Evolutionary conservation across 208 protist species (phyloP).

Genomic region (Naegleria fowleri): DNA sequence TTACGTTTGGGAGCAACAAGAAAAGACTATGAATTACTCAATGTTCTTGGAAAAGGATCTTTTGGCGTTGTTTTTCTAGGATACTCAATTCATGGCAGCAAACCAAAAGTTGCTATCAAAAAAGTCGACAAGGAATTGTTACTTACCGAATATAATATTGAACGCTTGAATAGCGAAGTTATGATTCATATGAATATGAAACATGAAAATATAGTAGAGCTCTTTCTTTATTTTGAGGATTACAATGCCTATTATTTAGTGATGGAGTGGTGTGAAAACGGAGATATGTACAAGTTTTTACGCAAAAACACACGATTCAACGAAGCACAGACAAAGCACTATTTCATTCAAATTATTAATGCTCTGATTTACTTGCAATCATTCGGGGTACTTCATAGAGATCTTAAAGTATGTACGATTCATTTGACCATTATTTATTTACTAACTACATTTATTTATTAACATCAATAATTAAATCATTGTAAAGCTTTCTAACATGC

Average conservation of each 20-base stretch:
- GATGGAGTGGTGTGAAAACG: conserved; percentile 1
- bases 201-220: conserved; percentile 3
- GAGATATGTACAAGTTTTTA: not conserved
- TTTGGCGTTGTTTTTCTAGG: not conserved
- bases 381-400: not conserved
- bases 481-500: conserved; percentile 6
- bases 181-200: conserved; percentile 16
- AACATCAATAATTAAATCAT: no score
- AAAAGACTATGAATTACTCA: not conserved
- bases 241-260: not conserved
- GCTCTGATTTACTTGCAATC: not conserved
- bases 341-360: not conserved
- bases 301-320: not conserved
- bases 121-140: not conserved
- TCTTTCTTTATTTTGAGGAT: conserved; percentile 20
- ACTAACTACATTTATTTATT: no score
- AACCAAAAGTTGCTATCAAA: not conserved
- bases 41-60: not conserved
- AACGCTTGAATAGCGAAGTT: not conserved
- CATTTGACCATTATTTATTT: no score
- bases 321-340: not conserved
- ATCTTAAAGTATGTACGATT: not conserved
- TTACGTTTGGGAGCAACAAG: not conserved
- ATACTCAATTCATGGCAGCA: not conserved
- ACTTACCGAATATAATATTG: not conserved